Base-by-base conservation (phyloP, 441 rosid species). In the Melastoma candidum region DNA sequence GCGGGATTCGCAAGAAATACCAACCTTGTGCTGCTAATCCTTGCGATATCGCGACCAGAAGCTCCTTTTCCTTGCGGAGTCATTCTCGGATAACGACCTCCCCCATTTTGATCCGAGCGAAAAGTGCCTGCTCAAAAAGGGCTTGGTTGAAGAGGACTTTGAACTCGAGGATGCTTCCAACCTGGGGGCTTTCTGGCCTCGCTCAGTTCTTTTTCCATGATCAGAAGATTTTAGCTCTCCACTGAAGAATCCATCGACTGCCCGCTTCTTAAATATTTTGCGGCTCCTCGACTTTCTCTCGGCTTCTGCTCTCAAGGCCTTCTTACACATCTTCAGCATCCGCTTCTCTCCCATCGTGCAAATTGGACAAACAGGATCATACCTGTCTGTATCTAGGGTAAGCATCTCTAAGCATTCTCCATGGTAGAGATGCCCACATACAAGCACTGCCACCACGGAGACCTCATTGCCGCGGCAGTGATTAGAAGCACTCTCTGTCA, bases 391-490 rank as follows among this genome's bases (percentile, higher is more conserved):
- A 53, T 87, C 98, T n/a, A 57, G 53, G 7, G 85, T 80, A 80
- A 80, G 76, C 43, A 71, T 65, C 62, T 90, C 98, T 73, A 87
- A 68, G 69, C 98, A 90, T 58, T 90, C 98, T 27, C 96, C 90
- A 51, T 87, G 95, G 64, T 81, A 90, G 45, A 65, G 80, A 66
- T 90, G 96, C 3, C 98, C 95, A 60, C 98, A 90, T 0, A 77
- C 77, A 56, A 90, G 83, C 46, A 90, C 85, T 11, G 96, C 74
- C 58, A 74, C 90, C 57, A 79, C 80, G 29, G 92, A 67, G 55
- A 79, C 77, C 51, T 80, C 88, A 57, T 60, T 64, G 59, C 61
- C 45, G 12, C 44, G 24, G 36, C 26, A 75, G 56, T 78, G 72
- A 67, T 80, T 69, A 25, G 74, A 61, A 24, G 87, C 75, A 61